Conservation (phyloP, 2,329 filamentous ascomycete genomes). For the Penicillium sp. region DNA sequence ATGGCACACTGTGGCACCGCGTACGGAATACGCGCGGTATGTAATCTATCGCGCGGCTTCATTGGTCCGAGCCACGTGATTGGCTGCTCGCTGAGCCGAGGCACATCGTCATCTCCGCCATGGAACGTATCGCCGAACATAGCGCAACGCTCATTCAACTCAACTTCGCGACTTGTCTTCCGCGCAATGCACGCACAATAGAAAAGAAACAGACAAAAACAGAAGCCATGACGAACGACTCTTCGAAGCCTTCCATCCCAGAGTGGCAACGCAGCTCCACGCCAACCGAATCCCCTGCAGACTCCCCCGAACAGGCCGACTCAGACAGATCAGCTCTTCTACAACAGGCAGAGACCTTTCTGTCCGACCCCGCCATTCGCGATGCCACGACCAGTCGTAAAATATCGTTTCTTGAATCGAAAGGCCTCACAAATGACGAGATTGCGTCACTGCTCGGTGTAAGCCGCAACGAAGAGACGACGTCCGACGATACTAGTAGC, state of each 20-base stretch:
- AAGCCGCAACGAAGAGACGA: conserved; percentile 28
- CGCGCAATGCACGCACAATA: not conserved
- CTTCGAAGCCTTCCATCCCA: conserved; percentile 6
- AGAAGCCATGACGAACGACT: conserved; percentile 8
- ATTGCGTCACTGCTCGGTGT: conserved; percentile 62
- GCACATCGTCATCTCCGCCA: not conserved
- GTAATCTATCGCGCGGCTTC: not conserved
- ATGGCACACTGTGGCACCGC: not conserved
- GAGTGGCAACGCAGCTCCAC: conserved; percentile 14
- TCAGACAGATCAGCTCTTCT: conserved; percentile 39
- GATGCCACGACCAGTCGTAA: conserved; percentile 69
- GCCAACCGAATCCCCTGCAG: not conserved
- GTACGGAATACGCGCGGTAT: not conserved
- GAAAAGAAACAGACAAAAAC: not conserved
- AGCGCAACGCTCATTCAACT: too few relatives aligned
- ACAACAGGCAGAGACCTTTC: conserved; percentile 70
- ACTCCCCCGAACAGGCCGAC: conserved; percentile 24
- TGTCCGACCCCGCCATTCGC: conserved; percentile 69
- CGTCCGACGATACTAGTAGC: conserved; percentile 5
- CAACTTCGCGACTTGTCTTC: not conserved
- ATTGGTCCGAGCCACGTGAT: not conserved
- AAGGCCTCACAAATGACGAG: conserved; percentile 65
- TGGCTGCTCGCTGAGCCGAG: not conserved
- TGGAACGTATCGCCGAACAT: too few relatives aligned
- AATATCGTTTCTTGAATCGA: conserved; percentile 69